Conservation (phyloP, 2,329 filamentous ascomycete genomes). For the Fonsecaea monophora region DNA sequence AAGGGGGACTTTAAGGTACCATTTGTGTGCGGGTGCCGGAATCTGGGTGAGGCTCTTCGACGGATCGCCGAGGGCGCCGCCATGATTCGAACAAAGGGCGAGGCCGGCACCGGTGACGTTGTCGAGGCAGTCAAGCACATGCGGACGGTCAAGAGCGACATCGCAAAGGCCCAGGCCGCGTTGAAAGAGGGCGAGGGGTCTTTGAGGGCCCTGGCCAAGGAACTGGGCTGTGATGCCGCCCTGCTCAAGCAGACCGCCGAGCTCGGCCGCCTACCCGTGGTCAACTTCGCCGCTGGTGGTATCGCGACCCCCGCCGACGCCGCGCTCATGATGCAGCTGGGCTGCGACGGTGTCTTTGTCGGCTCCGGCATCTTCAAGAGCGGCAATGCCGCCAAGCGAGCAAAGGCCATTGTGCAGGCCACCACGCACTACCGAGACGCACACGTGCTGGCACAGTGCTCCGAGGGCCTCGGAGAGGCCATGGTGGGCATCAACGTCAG, state of each 20-base stretch:
- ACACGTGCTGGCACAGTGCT: constrained; percentile 84
- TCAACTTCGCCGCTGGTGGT: constrained; percentile 98
- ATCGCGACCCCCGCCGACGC: constrained; percentile 99
- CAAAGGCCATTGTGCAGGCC: constrained; percentile 92
- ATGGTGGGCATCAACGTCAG: constrained; percentile 95
- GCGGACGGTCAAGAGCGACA: constrained; percentile 84
- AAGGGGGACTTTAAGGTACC: constrained; percentile 83
- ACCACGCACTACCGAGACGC: constrained; percentile 89
- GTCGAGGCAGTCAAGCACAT: constrained; percentile 97
- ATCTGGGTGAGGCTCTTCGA: constrained; percentile 89
- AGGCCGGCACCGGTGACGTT: constrained; percentile 95
- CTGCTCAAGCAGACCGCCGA: constrained; percentile 86
- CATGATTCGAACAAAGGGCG: constrained; percentile 99
- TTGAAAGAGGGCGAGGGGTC: constrained; percentile 67
- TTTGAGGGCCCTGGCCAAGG: constrained; percentile 78
- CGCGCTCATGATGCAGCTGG: constrained; percentile 98
- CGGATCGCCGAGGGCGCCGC: constrained; percentile 92
- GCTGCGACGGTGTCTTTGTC: constrained; percentile 97
- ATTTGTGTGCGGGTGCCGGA: constrained; percentile 95
- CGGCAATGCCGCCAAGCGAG: constrained; percentile 85
- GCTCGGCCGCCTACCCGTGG: constrained; percentile 86
- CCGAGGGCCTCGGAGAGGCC: constrained; percentile 88
- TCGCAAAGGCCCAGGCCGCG: constrained; percentile 71
- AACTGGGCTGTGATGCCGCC: constrained; percentile 77
- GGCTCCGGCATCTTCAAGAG: constrained; percentile 98